Evolutionary conservation across 2,329 filamentous ascomycete genomes (phyloP).

Genomic region (Pestalotiopsis sp.): DNA sequence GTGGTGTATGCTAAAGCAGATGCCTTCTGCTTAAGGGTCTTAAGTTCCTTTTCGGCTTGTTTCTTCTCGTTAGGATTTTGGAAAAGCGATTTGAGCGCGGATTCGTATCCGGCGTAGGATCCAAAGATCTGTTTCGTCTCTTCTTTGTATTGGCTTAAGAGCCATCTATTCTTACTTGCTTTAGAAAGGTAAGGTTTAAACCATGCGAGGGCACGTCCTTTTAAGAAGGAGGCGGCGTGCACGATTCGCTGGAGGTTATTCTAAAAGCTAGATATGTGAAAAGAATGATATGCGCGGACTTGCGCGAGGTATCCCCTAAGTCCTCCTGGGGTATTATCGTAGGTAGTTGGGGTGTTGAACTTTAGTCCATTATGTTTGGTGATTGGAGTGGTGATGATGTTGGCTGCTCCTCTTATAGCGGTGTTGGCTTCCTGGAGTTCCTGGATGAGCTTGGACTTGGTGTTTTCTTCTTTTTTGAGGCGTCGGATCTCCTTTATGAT

Average conservation of each 20-base stretch:
- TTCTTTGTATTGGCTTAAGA: too few relatives aligned
- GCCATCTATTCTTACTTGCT: too few relatives aligned
- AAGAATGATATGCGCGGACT: too few relatives aligned
- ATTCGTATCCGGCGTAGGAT: too few relatives aligned
- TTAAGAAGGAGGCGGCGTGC: not conserved
- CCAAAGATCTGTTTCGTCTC: too few relatives aligned
- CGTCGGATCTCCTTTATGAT: not conserved
- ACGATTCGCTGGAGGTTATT: not conserved
- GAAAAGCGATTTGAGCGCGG: too few relatives aligned
- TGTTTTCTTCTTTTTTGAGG: not conserved
- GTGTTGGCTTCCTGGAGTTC: not conserved
- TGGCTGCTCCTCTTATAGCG: not conserved
- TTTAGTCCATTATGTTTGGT: not conserved
- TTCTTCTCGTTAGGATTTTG: too few relatives aligned
- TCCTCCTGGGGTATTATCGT: not conserved
- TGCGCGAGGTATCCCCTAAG: not conserved
- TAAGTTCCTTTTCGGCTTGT: too few relatives aligned
- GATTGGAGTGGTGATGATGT: not conserved
- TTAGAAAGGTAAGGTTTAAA: not conserved
- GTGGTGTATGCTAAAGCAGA: too few relatives aligned
- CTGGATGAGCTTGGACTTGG: not conserved
- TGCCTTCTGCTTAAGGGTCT: too few relatives aligned
- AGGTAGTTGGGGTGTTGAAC: not conserved
- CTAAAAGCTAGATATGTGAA: not conserved
- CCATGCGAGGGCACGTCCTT: not conserved